Evolutionary conservation across 148 eudicot species (phyloP), one percentile per base, ranked within the genome.

Genomic region (Camellia japonica): DNA sequence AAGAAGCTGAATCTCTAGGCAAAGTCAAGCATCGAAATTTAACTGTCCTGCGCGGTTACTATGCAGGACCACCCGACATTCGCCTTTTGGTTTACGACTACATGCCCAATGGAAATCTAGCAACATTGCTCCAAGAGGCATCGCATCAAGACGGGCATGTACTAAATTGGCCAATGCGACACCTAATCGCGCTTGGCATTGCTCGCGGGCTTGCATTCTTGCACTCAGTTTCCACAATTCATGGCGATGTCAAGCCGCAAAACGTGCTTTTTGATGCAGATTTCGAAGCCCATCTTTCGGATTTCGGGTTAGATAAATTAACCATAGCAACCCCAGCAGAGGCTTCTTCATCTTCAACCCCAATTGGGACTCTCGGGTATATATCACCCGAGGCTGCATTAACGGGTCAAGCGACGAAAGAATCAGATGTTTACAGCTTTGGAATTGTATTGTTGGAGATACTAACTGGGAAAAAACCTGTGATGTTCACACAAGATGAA

Each of bases 131-230:
- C 7, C 97, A 93, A 80, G 97, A 93, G 77, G 97, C 97, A 8
- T 91, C 92, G 3, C 97, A 93, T 82, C 97, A 93, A 80, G 97
- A 93, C 56, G 97, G 97, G 11, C 97, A 93, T 78, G 93, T 93
- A 30, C 85, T 93, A 0, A 93, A 93, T 59, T 93, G 97, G 97
- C 97, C 97, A 9, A 93, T 93, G 97, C 83, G 97, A 7, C 97
- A 93, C 84, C 84, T 93, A 6, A 90, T 93, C 46, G 95, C 95
- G 0, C 89, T 93, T 12, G 95, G 95, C 7, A 90, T 93, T 15
- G 97, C 95, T 23, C 95, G 97, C 0, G 97, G 97, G n/a, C 77
- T 93, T 19, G 93, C 91, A 0, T 93, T 88, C 64, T 74, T 93
- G 20, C 95, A 93, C 73, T 79, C 92, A 2, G 74, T 82, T 46